Evolutionary conservation across 495 filamentous ascomycete genomes (phyloP).

Genomic region (Hypoxylon trugodes): DNA sequence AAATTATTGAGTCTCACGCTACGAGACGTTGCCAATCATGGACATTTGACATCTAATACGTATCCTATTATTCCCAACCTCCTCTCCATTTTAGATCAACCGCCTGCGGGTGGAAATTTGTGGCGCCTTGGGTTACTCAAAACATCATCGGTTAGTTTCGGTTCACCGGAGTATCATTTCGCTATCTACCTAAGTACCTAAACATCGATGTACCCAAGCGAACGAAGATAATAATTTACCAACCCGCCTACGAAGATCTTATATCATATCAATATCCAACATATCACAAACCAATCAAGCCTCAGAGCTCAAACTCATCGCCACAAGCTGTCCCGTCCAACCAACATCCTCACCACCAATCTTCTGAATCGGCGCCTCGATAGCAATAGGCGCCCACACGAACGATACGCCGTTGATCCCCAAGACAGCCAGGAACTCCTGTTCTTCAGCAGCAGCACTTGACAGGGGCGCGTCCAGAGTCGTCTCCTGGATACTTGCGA

Average conservation of each 20-base stretch:
- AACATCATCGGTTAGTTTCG: too few species aligned
- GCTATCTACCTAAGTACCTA: not conserved
- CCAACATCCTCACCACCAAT: constrained; percentile 48
- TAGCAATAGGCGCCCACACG: constrained; percentile 56
- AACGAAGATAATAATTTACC: too few species aligned
- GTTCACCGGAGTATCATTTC: too few species aligned
- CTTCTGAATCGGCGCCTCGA: constrained; percentile 57
- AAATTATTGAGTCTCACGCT: too few species aligned
- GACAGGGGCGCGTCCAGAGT: constrained; percentile 21
- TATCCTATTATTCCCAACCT: too few species aligned
- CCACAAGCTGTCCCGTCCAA: constrained; percentile 40
- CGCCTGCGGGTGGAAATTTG: too few species aligned
- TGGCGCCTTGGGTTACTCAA: too few species aligned
- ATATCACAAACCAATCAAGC: constrained; percentile 14
- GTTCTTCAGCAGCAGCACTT: constrained; percentile 10
- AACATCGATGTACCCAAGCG: too few species aligned
- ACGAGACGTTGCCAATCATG: too few species aligned
- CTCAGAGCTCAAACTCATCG: constrained; percentile 39
- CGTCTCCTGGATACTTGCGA: constrained; percentile 43
- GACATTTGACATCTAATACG: too few species aligned
- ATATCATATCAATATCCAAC: not conserved
- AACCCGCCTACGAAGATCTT: too few species aligned
- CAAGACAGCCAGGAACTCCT: constrained; percentile 54
- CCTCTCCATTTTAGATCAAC: too few species aligned
- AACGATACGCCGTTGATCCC: constrained; percentile 54